Evolutionary conservation across 73 alveolate genomes (phyloP).

Genomic region (Paramecium caudatum): DNA sequence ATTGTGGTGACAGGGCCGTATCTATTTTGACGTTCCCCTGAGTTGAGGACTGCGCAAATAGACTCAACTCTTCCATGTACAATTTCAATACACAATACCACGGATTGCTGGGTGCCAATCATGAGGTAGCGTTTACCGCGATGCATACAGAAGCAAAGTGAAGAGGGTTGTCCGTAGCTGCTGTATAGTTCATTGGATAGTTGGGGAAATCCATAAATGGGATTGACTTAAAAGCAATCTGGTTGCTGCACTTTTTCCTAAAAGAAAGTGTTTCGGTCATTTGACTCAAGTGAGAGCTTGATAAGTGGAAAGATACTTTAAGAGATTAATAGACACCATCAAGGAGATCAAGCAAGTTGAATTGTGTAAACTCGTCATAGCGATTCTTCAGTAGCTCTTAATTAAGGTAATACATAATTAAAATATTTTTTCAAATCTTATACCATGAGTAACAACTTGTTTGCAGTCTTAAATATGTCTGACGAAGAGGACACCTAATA

Average conservation of each 20-base stretch:
- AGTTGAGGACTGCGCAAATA: conserved; percentile 16
- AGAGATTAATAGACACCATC: conserved; percentile 29
- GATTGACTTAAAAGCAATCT: conserved; percentile 20
- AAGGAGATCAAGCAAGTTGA: conserved; percentile 23
- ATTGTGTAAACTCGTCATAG: conserved; percentile 17
- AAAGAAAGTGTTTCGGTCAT: conserved; percentile 1
- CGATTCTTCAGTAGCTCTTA: conserved; percentile 22
- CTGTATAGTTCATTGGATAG: neutral
- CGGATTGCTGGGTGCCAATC: conserved; percentile 44
- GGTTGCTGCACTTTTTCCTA: conserved; percentile 34
- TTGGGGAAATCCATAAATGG: conserved; percentile 22
- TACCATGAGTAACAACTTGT: conserved; percentile 27
- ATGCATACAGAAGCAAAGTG: neutral
- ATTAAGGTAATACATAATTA: conserved; percentile 57
- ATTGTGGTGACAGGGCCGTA: conserved; percentile 29
- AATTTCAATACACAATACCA: conserved; percentile 9
- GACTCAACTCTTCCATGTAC: conserved; percentile 50
- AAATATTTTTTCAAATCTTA: conserved; percentile 34
- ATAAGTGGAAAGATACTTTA: neutral
- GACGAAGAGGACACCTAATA: conserved; percentile 30
- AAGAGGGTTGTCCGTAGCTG: conserved; percentile 49
- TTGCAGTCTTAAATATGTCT: neutral
- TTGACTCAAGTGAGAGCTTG: neutral
- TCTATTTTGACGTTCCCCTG: conserved; percentile 6
- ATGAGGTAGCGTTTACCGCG: neutral